Evolutionary conservation across 768 basidiomycete genomes (phyloP).

Genomic region (Psilocybe cubensis): DNA sequence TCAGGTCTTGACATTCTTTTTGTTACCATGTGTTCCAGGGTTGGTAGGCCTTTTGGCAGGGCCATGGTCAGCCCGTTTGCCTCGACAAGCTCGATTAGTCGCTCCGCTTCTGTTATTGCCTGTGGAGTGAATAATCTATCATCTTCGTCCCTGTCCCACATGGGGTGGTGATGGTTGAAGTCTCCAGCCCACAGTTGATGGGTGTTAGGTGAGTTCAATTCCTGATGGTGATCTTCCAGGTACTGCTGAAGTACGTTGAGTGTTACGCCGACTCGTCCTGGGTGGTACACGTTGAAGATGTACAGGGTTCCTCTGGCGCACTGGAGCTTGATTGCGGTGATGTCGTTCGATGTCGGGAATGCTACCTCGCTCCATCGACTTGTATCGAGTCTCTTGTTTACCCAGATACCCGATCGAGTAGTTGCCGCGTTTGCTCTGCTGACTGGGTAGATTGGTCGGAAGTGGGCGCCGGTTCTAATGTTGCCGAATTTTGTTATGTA

Average conservation of each 20-base stretch:
- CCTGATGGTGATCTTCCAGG: background rate
- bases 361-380: too few relatives aligned
- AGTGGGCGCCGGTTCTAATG: too few relatives aligned
- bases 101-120: background rate
- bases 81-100: background rate
- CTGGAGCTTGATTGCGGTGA: too few relatives aligned
- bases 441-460: too few relatives aligned
- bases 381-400: too few relatives aligned
- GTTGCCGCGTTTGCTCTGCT: too few relatives aligned
- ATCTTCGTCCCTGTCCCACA: constrained; percentile 38
- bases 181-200: constrained; percentile 38
- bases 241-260: background rate
- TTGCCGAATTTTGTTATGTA: too few relatives aligned
- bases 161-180: constrained; percentile 43
- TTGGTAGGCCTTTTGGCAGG: background rate
- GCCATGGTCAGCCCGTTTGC: background rate
- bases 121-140: constrained; percentile 35
- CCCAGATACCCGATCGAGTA: too few relatives aligned
- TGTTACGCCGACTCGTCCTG: background rate
- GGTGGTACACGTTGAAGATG: too few relatives aligned
- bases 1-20: constrained; percentile 36
- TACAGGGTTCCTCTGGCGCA: too few relatives aligned
- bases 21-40: background rate
- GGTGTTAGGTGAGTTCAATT: background rate
- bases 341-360: too few relatives aligned